Evolutionary conservation across 148 eudicot genomes (phyloP).

Genomic region (Hydrangea macrophylla): DNA sequence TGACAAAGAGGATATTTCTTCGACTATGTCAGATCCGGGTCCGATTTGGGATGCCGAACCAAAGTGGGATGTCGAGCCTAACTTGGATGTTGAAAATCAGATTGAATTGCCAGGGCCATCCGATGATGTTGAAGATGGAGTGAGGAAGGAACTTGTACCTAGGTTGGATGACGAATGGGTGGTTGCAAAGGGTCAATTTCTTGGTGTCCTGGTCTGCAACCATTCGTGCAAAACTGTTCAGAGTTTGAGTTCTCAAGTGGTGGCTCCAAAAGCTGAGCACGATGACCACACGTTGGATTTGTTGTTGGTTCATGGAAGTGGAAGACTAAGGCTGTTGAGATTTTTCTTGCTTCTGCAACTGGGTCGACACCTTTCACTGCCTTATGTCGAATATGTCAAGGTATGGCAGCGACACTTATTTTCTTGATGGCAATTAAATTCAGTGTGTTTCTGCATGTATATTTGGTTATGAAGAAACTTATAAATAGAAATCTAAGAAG

Average conservation of each 20-base stretch:
- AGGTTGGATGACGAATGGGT: conserved; percentile 64
- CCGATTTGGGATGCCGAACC: conserved; percentile 99
- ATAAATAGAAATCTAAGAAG: not conserved
- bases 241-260: conserved; percentile 87
- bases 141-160: conserved; percentile 37
- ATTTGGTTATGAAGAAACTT: not conserved
- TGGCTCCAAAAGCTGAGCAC: conserved; percentile 91
- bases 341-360: conserved; percentile 75
- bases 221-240: conserved; percentile 97
- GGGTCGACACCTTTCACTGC: conserved; percentile 86
- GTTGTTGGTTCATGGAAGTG: conserved; percentile 87
- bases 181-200: conserved; percentile 61
- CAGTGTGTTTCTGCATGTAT: not conserved
- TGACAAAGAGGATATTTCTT: conserved; percentile 96
- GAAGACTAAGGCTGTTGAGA: conserved; percentile 68
- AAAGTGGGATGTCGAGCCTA: conserved; percentile 85
- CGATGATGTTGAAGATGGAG: conserved; percentile 40
- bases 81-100: conserved; percentile 77
- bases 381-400: conserved; percentile 94
- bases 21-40: conserved; percentile 97
- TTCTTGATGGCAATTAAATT: not conserved
- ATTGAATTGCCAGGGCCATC: conserved; percentile 84
- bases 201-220: conserved; percentile 89
- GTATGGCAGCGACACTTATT: conserved; percentile 33
- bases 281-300: conserved; percentile 83